Conservation (phyloP, 352 stramenopile genomes). For the Saprolegnia parasitica region DNA sequence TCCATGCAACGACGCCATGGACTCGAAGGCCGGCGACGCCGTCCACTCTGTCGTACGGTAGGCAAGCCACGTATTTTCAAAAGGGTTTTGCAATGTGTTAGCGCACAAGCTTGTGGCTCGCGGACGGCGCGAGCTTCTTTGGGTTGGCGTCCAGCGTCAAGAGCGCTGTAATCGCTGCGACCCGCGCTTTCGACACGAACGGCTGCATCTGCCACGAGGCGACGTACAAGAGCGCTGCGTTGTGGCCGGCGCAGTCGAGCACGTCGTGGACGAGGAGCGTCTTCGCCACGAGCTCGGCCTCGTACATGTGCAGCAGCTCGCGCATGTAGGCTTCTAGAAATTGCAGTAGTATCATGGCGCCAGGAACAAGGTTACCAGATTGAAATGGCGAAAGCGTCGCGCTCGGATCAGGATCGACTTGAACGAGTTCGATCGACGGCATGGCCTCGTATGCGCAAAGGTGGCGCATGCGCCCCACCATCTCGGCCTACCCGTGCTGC, state of each 20-base stretch:
- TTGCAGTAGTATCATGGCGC: conserved; percentile 4
- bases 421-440: background rate
- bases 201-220: conserved; percentile 85
- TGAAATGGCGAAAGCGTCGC: conserved; percentile 9
- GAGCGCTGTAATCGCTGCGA: conserved; percentile 2
- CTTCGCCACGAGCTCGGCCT: conserved; percentile 74
- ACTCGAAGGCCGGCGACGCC: background rate
- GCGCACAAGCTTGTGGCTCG: conserved; percentile 2
- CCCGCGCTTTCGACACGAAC: conserved; percentile 42
- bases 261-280: conserved; percentile 63
- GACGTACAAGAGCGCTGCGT: conserved; percentile 69
- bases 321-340: conserved; percentile 49
- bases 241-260: conserved; percentile 62
- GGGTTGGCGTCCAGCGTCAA: conserved; percentile 7
- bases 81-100: background rate
- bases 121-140: conserved; percentile 2
- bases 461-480: conserved; percentile 8
- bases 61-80: background rate
- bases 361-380: conserved; percentile 13
- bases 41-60: background rate
- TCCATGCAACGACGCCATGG: background rate
- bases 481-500: conserved; percentile 9
- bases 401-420: background rate
- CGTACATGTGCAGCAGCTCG: conserved; percentile 69
- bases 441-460: conserved; percentile 10